Evolutionary conservation across 371 early-diverging fungal genomes (phyloP), one percentile per base, ranked within the genome.

Genomic region (Saksenaea vasiformis): DNA sequence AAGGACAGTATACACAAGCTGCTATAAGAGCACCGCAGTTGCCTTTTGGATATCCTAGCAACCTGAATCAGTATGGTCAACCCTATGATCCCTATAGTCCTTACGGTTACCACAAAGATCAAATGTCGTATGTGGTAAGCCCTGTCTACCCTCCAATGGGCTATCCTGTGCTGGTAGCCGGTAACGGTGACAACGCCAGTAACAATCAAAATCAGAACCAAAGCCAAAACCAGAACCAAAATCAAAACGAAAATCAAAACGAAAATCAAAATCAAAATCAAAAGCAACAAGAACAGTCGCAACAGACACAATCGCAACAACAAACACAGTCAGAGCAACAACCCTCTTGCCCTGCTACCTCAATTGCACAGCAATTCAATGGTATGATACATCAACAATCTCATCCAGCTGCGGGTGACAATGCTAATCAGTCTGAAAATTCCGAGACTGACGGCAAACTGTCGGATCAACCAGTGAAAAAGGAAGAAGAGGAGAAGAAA

Each of bases 131-230:
- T 24, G 57, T 70, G 26, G 58, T 70, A 19, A 68, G 62, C 22
- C 68, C 74, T 15, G 64, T 69, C 37, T 79, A 79, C 59, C 55
- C 71, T 54, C 59, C 71, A 39, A 56, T 69, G 65, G 62, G 63
- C 17, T 67, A 71, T 57, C 69, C 67, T 37, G 62, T 75, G 7
- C 56, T 72, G 28, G 68, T 76, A 14, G 66, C 62, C 26, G 74
- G 73, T 24, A 55, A 62, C 28, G 58, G 39, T 11, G 69, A 56
- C 2, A 54, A 58, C 37, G 54, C 64, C 26, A 58, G 57, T 19
- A 58, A 56, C 22, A 56, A 54, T 14, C 54, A 56, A 22, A 58
- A 17, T 22, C 31, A 31, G 7, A 31, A 31, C 7, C 31, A 31
- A 22, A 55, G 14, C 22, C 58, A 66, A 43, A 55, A 65, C 22